Evolutionary conservation across 352 stramenopile species (phyloP).

Genomic region (Pythium aristosporum): DNA sequence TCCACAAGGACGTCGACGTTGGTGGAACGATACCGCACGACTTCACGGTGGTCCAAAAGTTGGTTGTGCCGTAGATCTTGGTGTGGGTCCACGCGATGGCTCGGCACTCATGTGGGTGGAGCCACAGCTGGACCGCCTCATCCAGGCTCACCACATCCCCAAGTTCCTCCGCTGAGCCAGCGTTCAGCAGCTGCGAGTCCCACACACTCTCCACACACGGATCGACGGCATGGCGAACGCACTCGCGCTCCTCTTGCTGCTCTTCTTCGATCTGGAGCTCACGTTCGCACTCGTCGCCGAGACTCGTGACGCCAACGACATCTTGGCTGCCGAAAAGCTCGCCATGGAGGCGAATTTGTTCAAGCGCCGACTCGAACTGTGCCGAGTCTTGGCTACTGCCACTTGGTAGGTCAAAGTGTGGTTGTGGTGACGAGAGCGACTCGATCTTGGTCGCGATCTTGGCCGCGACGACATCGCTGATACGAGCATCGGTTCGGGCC

Average conservation of each 20-base stretch:
- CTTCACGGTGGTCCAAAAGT: slow-evolving; percentile 38
- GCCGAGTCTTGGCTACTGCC: not conserved
- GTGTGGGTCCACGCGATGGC: slow-evolving; percentile 29
- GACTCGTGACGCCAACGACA: slow-evolving; percentile 36
- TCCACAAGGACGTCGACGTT: not conserved
- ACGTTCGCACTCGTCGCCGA: slow-evolving; percentile 50
- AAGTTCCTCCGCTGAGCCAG: not conserved
- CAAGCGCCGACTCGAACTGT: not conserved
- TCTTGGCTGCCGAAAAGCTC: slow-evolving; percentile 33
- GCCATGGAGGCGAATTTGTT: slow-evolving; percentile 11
- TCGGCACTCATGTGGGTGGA: slow-evolving; percentile 1
- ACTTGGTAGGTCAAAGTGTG: not conserved
- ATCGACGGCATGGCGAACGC: slow-evolving; percentile 5
- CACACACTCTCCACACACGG: slow-evolving; percentile 32
- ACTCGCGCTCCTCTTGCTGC: slow-evolving; percentile 29
- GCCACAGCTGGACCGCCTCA: not conserved
- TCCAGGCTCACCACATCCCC: slow-evolving; percentile 9
- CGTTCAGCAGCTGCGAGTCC: slow-evolving; percentile 7
- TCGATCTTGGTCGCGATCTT: slow-evolving; percentile 1
- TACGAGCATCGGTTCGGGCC: slow-evolving; percentile 24
- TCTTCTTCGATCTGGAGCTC: slow-evolving; percentile 65
- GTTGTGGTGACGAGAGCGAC: not conserved
- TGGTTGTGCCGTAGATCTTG: slow-evolving; percentile 37
- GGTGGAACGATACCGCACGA: no score
- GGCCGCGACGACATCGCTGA: slow-evolving; percentile 20